A percentile compares a stretch with the other conserved stretches of the same genome.
Evolutionary conservation across 192 early-diverging fungal genomes (phyloP).

Genomic region (Coemansia sp.): DNA sequence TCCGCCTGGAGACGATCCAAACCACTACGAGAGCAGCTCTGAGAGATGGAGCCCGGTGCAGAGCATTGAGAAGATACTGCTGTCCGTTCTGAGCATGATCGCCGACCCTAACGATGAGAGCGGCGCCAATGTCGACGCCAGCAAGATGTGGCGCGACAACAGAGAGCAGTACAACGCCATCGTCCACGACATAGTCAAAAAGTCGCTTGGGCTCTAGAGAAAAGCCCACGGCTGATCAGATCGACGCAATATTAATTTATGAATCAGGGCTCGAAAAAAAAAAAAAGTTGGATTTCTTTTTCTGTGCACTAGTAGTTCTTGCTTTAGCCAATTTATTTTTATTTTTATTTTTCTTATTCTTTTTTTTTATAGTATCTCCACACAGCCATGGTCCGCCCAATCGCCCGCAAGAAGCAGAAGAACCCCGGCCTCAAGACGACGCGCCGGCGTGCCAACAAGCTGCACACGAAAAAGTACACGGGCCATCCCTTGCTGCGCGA

Average conservation of each 20-base stretch:
- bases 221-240: neutral
- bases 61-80: conserved; percentile 96
- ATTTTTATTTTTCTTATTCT: neutral
- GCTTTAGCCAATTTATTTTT: neutral
- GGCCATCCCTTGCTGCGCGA: conserved; percentile 65
- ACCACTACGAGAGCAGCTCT: conserved; percentile 94
- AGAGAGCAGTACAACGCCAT: conserved; percentile 80
- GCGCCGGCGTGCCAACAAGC: conserved; percentile 66
- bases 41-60: conserved; percentile 99
- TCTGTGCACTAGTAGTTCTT: neutral
- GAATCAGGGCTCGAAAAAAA: neutral
- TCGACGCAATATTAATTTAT: neutral
- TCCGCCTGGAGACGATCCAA: conserved; percentile 96
- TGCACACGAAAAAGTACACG: conserved; percentile 60
- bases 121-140: conserved; percentile 98
- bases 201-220: conserved; percentile 73
- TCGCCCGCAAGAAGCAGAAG: conserved; percentile 67
- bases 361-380: conserved; percentile 4
- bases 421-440: conserved; percentile 64
- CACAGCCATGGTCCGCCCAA: conserved; percentile 64
- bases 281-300: neutral
- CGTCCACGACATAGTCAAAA: conserved; percentile 75
- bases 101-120: conserved; percentile 99
- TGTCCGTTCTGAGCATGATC: conserved; percentile 95
- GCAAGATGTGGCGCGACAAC: conserved; percentile 94